Percentiles rank a stretch among this genome's conserved stretches.
These are phyloP conservation scores for Voacanga thouarsii DNA, from an alignment of 257 asterid genomes.

Conservation along the genomic window DNA sequence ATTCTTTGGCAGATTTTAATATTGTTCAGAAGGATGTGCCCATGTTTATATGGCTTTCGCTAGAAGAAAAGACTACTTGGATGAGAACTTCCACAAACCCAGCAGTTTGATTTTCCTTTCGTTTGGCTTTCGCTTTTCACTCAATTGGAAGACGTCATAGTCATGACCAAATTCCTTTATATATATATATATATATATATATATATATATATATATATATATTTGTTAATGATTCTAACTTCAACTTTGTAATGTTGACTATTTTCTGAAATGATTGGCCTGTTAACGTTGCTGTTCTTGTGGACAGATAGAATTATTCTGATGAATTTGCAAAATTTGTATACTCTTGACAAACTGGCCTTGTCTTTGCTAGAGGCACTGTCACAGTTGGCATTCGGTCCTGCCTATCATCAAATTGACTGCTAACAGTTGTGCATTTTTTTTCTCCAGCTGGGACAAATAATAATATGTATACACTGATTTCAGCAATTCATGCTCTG, in stretches of 20 bases:
- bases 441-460: conserved; percentile 75
- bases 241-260: not conserved
- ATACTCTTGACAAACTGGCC: not conserved
- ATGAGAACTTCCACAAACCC: not conserved
- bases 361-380: not conserved
- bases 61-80: not conserved
- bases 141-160: not conserved
- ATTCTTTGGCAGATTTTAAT: not conserved
- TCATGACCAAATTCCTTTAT: not conserved
- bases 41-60: not conserved
- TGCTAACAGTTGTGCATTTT: conserved; percentile 10
- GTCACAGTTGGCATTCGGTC: not conserved
- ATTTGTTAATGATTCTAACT: not conserved
- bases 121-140: not conserved
- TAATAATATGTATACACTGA: conserved; percentile 63
- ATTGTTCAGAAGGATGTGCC: not conserved
- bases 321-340: not conserved
- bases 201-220: not conserved
- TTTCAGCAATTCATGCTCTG: conserved; percentile 79
- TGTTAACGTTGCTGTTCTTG: not conserved
- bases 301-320: not conserved
- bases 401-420: not conserved
- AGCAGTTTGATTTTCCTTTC: not conserved
- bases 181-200: not conserved
- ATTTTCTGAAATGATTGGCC: not conserved